Conservation (phyloP, 495 filamentous ascomycete genomes). For the Penicillium goetzii region DNA sequence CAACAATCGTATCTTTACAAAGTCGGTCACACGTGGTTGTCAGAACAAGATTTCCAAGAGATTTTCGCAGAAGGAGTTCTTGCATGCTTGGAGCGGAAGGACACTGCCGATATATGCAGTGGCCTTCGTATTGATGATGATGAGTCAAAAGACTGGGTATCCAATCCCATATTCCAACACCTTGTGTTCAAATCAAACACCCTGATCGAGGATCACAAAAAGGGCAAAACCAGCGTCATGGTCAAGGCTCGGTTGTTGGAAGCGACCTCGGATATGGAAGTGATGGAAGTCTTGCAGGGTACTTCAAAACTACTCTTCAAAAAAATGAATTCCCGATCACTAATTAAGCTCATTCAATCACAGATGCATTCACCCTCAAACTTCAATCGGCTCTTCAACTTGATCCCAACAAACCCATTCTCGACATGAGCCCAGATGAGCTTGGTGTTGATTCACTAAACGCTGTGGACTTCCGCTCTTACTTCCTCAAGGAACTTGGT, state of each 20-base stretch:
- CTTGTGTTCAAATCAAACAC: conserved; percentile 23
- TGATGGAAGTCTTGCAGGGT: conserved; percentile 21
- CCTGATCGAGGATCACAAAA: conserved; percentile 21
- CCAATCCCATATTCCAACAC: conserved; percentile 37
- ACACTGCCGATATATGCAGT: conserved; percentile 22
- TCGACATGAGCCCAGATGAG: conserved; percentile 40
- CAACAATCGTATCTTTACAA: conserved; percentile 30
- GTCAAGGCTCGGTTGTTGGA: conserved; percentile 31
- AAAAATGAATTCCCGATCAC: not conserved
- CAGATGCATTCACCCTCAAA: conserved; percentile 18
- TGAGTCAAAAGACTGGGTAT: conserved; percentile 37
- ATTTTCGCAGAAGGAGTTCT: conserved; percentile 62
- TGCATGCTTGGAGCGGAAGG: conserved; percentile 17
- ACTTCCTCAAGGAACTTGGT: conserved; percentile 51
- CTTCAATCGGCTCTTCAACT: conserved; percentile 20
- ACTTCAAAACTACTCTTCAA: not conserved
- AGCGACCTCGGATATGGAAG: conserved; percentile 23
- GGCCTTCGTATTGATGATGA: conserved; percentile 31
- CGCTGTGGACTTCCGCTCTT: conserved; percentile 62
- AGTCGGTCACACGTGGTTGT: conserved; percentile 48
- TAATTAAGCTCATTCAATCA: not conserved
- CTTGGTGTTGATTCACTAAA: conserved; percentile 58
- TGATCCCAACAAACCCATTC: conserved; percentile 13
- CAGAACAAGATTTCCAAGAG: conserved; percentile 62
- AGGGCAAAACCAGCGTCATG: conserved; percentile 22